Evolutionary conservation across 106 monocot species (phyloP).

Genomic region (Dendrobium officinale): DNA sequence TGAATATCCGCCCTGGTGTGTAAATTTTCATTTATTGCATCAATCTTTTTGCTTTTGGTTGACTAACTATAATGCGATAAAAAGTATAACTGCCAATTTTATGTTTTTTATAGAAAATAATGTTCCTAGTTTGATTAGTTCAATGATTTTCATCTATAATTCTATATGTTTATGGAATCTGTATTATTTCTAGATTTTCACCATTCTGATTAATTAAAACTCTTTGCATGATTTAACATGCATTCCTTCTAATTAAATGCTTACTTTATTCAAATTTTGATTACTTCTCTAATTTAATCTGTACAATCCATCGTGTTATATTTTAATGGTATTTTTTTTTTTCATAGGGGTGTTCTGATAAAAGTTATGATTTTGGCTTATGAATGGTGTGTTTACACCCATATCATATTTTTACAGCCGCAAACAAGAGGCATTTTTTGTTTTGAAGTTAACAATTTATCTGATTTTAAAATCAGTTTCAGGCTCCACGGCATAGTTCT

Average conservation of each 20-base stretch:
- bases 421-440: background rate
- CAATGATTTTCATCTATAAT: background rate
- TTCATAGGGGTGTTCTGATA: too few species aligned
- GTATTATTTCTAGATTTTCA: background rate
- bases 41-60: background rate
- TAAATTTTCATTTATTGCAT: background rate
- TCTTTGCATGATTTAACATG: background rate
- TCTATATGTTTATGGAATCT: background rate
- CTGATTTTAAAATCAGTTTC: constrained; percentile 5
- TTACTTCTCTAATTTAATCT: background rate
- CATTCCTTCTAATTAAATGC: background rate
- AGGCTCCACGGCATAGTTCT: constrained; percentile 10
- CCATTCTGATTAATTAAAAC: background rate
- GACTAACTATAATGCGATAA: background rate
- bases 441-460: background rate
- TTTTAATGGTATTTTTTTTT: too few species aligned
- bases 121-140: background rate
- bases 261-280: background rate
- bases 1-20: background rate
- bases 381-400: background rate
- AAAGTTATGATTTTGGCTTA: too few species aligned
- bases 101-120: background rate
- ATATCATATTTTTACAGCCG: background rate
- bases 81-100: background rate
- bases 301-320: too few species aligned